phyloP scores from a whole-genome alignment of 495 filamentous ascomycete genomes.

The Podospora pseudopauciseta region DNA sequence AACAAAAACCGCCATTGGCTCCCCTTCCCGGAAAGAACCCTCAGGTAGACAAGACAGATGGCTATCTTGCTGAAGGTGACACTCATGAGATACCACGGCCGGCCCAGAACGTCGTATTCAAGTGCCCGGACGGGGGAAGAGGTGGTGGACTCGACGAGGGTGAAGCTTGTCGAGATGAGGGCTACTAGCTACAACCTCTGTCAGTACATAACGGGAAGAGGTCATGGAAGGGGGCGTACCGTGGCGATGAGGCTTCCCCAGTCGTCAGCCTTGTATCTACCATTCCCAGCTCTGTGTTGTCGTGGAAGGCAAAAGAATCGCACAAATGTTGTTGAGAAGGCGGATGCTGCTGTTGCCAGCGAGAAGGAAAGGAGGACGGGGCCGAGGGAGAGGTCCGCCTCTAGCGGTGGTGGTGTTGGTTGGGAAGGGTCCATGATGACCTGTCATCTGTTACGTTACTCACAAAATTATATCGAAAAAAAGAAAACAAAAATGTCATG shows the following conservation, averaged over 20 bases:
- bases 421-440: slow-evolving; percentile 16
- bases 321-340: slow-evolving; percentile 33
- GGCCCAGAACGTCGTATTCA: slow-evolving; percentile 34
- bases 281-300: background rate
- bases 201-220: background rate
- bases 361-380: slow-evolving; percentile 40
- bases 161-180: slow-evolving; percentile 34
- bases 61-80: slow-evolving; percentile 37
- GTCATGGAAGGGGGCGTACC: slow-evolving; percentile 22
- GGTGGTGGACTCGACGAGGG: slow-evolving; percentile 30
- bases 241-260: slow-evolving; percentile 31
- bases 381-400: slow-evolving; percentile 31
- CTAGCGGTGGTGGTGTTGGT: slow-evolving; percentile 23
- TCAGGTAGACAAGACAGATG: slow-evolving; percentile 35
- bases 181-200: slow-evolving; percentile 30
- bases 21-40: slow-evolving; percentile 21
- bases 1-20: slow-evolving; percentile 33
- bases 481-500: background rate
- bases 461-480: background rate
- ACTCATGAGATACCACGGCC: slow-evolving; percentile 39
- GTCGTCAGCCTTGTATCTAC: slow-evolving; percentile 30
- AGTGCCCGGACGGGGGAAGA: slow-evolving; percentile 24
- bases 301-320: slow-evolving; percentile 28
- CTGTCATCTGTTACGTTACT: background rate
- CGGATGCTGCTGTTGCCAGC: slow-evolving; percentile 31